Conservation (phyloP, 495 filamentous ascomycete species). For the Neurospora sp. region DNA sequence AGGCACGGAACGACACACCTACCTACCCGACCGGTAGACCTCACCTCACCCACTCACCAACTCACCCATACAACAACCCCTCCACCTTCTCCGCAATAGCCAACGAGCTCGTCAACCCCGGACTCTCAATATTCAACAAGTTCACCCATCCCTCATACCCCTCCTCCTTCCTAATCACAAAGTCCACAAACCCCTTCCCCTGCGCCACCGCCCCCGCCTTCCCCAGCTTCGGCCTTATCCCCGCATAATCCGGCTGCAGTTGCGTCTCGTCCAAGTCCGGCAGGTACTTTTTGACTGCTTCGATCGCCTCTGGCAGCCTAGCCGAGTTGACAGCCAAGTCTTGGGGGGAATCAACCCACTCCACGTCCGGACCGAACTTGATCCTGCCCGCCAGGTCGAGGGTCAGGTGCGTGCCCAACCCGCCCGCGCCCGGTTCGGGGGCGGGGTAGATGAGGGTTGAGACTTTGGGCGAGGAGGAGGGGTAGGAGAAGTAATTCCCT, state of each 20-base stretch:
- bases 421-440: constrained; percentile 66
- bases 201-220: constrained; percentile 45
- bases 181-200: constrained; percentile 67
- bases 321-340: constrained; percentile 37
- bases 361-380: constrained; percentile 90
- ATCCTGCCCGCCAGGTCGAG: constrained; percentile 78
- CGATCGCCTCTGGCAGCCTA: constrained; percentile 56
- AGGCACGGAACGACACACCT: not conserved
- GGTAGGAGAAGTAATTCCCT: constrained; percentile 90
- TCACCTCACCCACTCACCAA: not conserved
- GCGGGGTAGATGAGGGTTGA: constrained; percentile 78
- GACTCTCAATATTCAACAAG: constrained; percentile 87
- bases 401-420: constrained; percentile 88
- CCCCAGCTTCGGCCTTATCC: constrained; percentile 79
- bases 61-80: constrained; percentile 52
- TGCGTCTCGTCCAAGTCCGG: constrained; percentile 56
- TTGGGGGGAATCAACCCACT: constrained; percentile 59
- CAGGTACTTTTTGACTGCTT: constrained; percentile 69
- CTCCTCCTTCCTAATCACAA: constrained; percentile 71
- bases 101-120: constrained; percentile 80
- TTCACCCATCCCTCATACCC: constrained; percentile 85
- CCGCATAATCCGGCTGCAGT: constrained; percentile 77
- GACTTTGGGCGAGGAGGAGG: constrained; percentile 51
- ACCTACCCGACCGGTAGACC: not conserved
- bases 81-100: constrained; percentile 82